Evolutionary conservation across 1,284 basidiomycete species (phyloP), one percentile per base, ranked within the genome.

Genomic region (Naganishia cerealis): DNA sequence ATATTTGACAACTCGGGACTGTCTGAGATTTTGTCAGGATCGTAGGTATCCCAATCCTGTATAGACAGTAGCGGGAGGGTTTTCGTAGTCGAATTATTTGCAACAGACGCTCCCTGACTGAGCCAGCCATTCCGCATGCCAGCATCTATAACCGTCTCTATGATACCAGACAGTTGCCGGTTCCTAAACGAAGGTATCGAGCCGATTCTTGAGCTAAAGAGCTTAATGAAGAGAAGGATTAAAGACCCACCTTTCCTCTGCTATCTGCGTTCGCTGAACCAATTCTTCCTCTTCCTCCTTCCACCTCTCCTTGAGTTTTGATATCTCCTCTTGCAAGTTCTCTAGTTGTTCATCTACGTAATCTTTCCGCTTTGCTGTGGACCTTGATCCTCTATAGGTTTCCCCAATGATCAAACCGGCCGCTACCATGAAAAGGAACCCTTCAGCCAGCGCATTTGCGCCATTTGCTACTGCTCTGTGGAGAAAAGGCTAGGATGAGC

Each of bases 381-480:
- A 91, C 42, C 89, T 82, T 0, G 89, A 90, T 0, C 87, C 86
- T 6, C 91, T 87, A 83, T 86, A 93, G 48, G 87, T 82, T 79
- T 94, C 91, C 4, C 88, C 89, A 2, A 93, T 71, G 61, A 94
- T 92, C 8, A 94, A 81, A 0, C 81, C 80, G 0, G 88, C 88
- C 0, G 90, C 91, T 3, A 94, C 91, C 7, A 83, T 73, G 78
- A 94, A 94, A 5, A 94, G 84, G 75, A 94, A 94, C 0, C 89
- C 88, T 80, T 94, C 92, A 0, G 92, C 91, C 13, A 94, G 81
- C 18, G 88, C 85, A 69, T 91, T 92, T 15, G 92, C 90, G 16
- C 92, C 92, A 74, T 90, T 92, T 74, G 93, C 91, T 63, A 94
- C 90, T 0, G 92, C 92, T 73, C 92, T 93, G 69, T 9, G 65